These are phyloP conservation scores for Annona squamosa DNA, from an alignment of 164 flowering plant species.

Conservation along the genomic window DNA sequence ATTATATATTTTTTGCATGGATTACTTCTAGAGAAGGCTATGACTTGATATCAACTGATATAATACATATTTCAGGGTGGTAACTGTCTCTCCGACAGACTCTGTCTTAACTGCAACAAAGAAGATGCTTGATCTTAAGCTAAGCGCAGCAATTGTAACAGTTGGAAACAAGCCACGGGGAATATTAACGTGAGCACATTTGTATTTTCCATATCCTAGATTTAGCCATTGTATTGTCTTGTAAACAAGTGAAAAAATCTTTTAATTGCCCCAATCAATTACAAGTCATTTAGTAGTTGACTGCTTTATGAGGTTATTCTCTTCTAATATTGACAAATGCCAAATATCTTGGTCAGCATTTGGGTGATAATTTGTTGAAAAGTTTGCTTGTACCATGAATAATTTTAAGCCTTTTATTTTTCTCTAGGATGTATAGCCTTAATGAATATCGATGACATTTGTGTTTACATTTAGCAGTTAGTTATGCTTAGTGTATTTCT, in stretches of 20 bases:
- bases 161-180: constrained; percentile 80
- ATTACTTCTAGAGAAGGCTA: not conserved
- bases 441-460: not conserved
- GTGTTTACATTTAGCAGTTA: constrained; percentile 5
- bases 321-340: no score
- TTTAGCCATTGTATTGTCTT: not conserved
- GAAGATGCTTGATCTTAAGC: constrained; percentile 72
- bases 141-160: constrained; percentile 65
- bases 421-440: not conserved
- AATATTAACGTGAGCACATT: constrained; percentile 75
- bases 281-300: no score
- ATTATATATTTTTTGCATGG: not conserved
- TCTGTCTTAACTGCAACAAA: constrained; percentile 70
- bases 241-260: not conserved
- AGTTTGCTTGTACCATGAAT: not conserved
- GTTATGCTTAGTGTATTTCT: not conserved
- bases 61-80: constrained; percentile 45
- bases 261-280: not conserved
- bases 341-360: no score
- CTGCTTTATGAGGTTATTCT: no score
- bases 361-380: no score
- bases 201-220: not conserved
- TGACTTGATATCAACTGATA: constrained; percentile 6
- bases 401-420: not conserved
- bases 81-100: constrained; percentile 69